Conservation (phyloP, 2,329 filamentous ascomycete species). For the Exophiala viscosa region DNA sequence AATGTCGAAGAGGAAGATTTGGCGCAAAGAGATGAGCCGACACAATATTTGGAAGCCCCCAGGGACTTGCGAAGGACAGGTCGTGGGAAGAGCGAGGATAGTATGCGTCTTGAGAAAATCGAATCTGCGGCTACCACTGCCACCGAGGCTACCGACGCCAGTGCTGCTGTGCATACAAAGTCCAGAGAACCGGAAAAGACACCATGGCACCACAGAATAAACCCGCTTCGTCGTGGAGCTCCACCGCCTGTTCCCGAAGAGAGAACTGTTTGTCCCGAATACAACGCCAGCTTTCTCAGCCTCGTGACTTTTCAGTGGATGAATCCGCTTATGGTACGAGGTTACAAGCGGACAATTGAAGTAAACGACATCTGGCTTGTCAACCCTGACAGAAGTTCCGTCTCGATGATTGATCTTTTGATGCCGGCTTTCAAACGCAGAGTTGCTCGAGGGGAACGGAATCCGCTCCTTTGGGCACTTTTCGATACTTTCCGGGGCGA, state of each 20-base stretch:
- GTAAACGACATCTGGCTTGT: conserved; percentile 83
- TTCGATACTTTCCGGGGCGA: conserved; percentile 83
- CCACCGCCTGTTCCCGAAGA: conserved; percentile 56
- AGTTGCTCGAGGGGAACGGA: conserved; percentile 63
- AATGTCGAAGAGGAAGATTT: conserved; percentile 30
- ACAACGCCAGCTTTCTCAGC: conserved; percentile 71
- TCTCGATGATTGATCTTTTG: conserved; percentile 64
- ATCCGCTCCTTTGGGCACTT: conserved; percentile 73
- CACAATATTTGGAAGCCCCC: conserved; percentile 22
- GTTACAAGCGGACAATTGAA: conserved; percentile 80
- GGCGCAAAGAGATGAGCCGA: conserved; percentile 19
- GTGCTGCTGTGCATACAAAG: conserved; percentile 24
- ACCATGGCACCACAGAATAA: conserved; percentile 41
- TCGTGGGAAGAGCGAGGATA: conserved; percentile 29
- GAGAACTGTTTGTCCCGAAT: conserved; percentile 61
- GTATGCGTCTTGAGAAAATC: conserved; percentile 33
- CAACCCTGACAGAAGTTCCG: conserved; percentile 73
- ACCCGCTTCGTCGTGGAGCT: conserved; percentile 45
- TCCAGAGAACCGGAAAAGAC: conserved; percentile 15
- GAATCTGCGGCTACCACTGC: conserved; percentile 39
- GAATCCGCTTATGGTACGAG: conserved; percentile 76
- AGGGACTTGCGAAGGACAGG: conserved; percentile 13
- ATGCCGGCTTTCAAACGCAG: conserved; percentile 66
- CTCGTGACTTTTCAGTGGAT: conserved; percentile 85
- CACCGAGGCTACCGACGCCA: conserved; percentile 39